Evolutionary conservation across 2,329 filamentous ascomycete species (phyloP).

Genomic region (Cercospora zeina): DNA sequence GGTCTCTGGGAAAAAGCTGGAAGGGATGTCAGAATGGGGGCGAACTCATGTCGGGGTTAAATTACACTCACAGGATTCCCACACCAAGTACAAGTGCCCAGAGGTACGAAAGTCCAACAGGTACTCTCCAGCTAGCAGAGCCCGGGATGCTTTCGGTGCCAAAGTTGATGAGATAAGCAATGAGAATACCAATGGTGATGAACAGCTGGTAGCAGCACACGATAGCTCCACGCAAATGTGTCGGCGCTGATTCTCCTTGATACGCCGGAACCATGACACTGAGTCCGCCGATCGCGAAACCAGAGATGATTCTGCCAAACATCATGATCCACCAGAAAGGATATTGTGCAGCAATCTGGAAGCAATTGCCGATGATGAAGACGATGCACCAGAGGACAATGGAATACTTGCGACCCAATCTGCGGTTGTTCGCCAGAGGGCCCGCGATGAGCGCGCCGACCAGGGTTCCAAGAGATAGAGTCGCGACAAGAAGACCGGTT

Average conservation of each 20-base stretch:
- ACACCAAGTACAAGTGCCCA: conserved; percentile 48
- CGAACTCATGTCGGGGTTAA: not conserved
- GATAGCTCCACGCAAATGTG: conserved; percentile 62
- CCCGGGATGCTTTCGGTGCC: conserved; percentile 54
- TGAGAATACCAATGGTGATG: conserved; percentile 65
- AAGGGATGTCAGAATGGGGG: not conserved
- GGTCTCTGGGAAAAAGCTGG: conserved; percentile 48
- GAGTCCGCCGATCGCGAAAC: conserved; percentile 62
- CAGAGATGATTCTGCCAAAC: conserved; percentile 62
- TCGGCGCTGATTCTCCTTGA: conserved; percentile 63
- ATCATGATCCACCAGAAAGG: conserved; percentile 63
- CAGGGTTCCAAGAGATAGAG: conserved; percentile 59
- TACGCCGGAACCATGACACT: conserved; percentile 67
- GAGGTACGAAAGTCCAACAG: conserved; percentile 49
- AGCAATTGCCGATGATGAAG: conserved; percentile 62
- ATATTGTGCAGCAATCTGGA: conserved; percentile 60
- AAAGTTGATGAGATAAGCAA: conserved; percentile 56
- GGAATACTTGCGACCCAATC: conserved; percentile 59
- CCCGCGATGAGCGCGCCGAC: conserved; percentile 58
- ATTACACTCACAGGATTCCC: conserved; percentile 41
- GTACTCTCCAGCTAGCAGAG: conserved; percentile 48
- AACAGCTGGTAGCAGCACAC: conserved; percentile 67
- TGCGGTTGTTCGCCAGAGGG: conserved; percentile 57
- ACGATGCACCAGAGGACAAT: conserved; percentile 63
- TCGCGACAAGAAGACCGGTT: conserved; percentile 62